Conservation (phyloP, 2,329 filamentous ascomycete species). For the Penicillium sp. region DNA sequence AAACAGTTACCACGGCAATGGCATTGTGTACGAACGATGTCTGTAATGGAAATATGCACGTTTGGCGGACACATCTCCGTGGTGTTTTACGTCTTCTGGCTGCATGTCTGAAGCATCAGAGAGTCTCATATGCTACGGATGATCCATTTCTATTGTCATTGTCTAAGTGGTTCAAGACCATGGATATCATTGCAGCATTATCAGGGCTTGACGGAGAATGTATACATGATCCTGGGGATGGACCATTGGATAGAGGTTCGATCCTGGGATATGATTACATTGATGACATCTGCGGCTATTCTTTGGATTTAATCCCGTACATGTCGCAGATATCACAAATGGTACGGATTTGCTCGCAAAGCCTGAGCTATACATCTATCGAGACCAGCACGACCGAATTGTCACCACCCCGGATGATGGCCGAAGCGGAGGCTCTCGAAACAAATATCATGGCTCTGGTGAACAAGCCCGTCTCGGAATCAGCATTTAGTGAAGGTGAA, state of each 20-base stretch:
- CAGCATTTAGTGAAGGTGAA: not conserved
- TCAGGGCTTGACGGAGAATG: slow-evolving; percentile 21
- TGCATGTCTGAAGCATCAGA: slow-evolving; percentile 21
- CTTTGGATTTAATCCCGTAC: slow-evolving; percentile 30
- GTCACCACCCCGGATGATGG: not conserved
- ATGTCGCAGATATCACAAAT: slow-evolving; percentile 28
- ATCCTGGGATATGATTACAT: slow-evolving; percentile 10
- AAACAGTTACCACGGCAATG: slow-evolving; percentile 35
- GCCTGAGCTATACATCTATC: not conserved
- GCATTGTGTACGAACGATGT: slow-evolving; percentile 38
- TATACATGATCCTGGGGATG: slow-evolving; percentile 12
- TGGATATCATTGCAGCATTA: slow-evolving; percentile 32
- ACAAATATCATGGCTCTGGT: slow-evolving; percentile 8
- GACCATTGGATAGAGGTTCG: slow-evolving; percentile 13
- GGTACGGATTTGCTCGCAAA: slow-evolving; percentile 10
- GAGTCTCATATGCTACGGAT: not conserved
- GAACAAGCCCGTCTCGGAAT: slow-evolving; percentile 10
- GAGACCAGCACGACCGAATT: not conserved
- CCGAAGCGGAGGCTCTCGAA: slow-evolving; percentile 18
- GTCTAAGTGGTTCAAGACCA: slow-evolving; percentile 36
- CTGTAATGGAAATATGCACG: slow-evolving; percentile 35
- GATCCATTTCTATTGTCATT: slow-evolving; percentile 26
- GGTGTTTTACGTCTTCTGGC: slow-evolving; percentile 30
- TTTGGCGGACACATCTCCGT: slow-evolving; percentile 31
- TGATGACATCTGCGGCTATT: slow-evolving; percentile 38